Evolutionary conservation across 441 rosid genomes (phyloP).

Genomic region (Flueggea neowawraea): DNA sequence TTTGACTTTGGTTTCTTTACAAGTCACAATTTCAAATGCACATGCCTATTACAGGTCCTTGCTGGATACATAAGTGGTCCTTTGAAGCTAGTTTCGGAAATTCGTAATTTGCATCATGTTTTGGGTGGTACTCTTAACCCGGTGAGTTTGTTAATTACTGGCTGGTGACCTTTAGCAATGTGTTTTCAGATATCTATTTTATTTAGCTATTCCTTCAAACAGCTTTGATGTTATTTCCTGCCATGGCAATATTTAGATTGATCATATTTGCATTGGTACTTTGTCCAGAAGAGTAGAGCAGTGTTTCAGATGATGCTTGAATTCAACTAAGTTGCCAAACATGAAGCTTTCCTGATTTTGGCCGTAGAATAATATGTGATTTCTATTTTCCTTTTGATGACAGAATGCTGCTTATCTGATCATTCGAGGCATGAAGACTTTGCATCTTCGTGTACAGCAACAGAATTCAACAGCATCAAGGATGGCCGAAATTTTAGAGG

Average conservation of each 20-base stretch:
- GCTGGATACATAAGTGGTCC: conserved; percentile 94
- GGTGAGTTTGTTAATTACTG: no score
- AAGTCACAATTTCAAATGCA: conserved; percentile 5
- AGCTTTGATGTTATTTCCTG: no score
- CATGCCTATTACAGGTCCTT: conserved; percentile 60
- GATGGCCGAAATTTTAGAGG: conserved; percentile 99
- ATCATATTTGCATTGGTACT: no score
- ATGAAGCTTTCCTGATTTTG: no score
- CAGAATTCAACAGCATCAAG: conserved; percentile 86
- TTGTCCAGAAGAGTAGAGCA: no score
- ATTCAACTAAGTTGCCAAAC: no score
- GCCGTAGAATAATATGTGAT: no score
- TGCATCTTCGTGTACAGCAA: conserved; percentile 98
- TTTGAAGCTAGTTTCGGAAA: conserved; percentile 54
- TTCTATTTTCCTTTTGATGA: not conserved
- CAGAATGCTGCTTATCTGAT: conserved; percentile 94
- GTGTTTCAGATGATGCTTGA: no score
- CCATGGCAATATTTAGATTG: no score
- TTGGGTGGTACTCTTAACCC: conserved; percentile 95
- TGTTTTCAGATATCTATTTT: no score
- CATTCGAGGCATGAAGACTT: conserved; percentile 98
- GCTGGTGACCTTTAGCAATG: not conserved
- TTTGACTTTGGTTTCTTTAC: not conserved
- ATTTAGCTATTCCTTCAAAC: no score
- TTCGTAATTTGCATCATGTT: conserved; percentile 90